Percentiles rank a stretch among this genome's conserved stretches.
Conservation (phyloP, 106 monocot species). For the Apostasia ramifera region DNA sequence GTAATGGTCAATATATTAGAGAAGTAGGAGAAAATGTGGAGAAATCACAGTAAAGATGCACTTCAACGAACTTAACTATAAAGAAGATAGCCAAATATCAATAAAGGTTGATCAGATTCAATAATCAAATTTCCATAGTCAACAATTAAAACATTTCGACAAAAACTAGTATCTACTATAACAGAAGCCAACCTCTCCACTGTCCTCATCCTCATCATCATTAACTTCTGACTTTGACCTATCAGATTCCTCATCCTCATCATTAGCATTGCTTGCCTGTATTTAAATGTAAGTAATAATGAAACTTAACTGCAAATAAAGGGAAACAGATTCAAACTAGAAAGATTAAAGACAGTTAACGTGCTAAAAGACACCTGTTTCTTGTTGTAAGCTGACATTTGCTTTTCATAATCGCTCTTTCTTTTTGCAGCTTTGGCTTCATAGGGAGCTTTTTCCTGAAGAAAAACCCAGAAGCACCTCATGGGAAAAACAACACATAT, state of each 20-base stretch:
- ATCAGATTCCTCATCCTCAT: conserved; percentile 28
- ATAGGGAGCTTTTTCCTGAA: conserved; percentile 28
- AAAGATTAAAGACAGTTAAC: background rate
- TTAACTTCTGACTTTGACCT: conserved; percentile 34
- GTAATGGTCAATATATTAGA: too few relatives aligned
- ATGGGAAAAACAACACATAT: background rate
- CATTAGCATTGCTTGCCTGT: conserved; percentile 17
- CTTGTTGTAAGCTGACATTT: conserved; percentile 30
- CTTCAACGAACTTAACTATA: too few relatives aligned
- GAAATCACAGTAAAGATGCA: too few relatives aligned
- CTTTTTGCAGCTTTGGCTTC: conserved; percentile 34
- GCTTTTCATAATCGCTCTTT: conserved; percentile 30
- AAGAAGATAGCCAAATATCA: too few relatives aligned
- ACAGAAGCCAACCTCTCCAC: conserved; percentile 13
- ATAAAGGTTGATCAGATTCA: too few relatives aligned
- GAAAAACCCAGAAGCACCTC: background rate
- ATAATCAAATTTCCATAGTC: too few relatives aligned
- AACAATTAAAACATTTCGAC: background rate
- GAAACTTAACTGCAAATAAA: background rate
- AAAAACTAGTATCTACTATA: background rate
- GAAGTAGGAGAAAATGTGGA: too few relatives aligned
- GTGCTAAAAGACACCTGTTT: conserved; percentile 12
- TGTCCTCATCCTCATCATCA: conserved; percentile 34
- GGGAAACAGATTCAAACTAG: background rate
- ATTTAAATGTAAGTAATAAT: background rate